These are phyloP conservation scores for Sporothrix variecibatus DNA, from an alignment of 2,329 filamentous ascomycete species.

Conservation along the genomic window DNA sequence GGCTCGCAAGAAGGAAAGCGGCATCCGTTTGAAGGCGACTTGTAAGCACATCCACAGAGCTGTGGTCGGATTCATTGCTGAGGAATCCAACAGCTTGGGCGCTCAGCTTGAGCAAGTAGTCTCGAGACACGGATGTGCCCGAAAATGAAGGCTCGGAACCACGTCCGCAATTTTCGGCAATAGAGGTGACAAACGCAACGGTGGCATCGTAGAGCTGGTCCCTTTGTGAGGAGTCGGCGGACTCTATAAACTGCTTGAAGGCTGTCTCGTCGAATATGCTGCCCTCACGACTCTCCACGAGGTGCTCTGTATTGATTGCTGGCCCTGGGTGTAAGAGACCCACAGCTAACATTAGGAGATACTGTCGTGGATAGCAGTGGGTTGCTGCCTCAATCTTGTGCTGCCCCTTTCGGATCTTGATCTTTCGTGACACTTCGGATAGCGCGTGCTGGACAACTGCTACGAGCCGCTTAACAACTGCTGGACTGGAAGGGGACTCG, in stretches of 20 bases:
- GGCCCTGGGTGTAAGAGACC: background rate
- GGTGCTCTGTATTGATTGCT: too few species aligned
- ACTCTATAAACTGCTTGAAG: background rate
- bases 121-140: conserved; percentile 37
- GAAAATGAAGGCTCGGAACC: conserved; percentile 33
- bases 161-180: conserved; percentile 52
- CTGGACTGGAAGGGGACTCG: background rate
- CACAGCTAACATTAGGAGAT: background rate
- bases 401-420: background rate
- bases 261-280: background rate
- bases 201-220: conserved; percentile 38
- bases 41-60: conserved; percentile 39
- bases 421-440: background rate
- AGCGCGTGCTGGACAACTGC: background rate
- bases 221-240: conserved; percentile 13
- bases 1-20: conserved; percentile 54
- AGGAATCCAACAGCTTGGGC: conserved; percentile 39
- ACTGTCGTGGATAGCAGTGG: background rate
- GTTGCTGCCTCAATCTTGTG: background rate
- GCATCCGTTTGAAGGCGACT: conserved; percentile 47
- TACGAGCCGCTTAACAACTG: background rate
- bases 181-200: conserved; percentile 46
- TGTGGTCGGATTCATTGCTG: conserved; percentile 30
- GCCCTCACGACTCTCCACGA: background rate
- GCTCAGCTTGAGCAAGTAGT: conserved; percentile 46